phyloP scores from a whole-genome alignment of 2,329 filamentous ascomycete genomes.

The Paecilomyces sp. region DNA sequence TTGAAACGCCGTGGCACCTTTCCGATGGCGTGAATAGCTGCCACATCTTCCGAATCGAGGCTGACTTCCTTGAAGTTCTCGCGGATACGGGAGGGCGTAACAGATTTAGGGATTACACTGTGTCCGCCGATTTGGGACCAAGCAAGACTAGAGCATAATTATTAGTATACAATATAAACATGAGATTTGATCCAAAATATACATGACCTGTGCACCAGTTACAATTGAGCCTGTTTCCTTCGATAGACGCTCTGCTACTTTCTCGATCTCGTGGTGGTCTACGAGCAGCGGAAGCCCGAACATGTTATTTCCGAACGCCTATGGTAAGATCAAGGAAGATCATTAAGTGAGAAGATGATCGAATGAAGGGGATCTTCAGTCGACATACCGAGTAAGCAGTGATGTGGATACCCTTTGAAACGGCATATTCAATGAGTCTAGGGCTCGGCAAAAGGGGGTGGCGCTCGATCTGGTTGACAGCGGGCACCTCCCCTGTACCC shows the following conservation, averaged over 20 bases:
- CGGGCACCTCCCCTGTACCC: conserved; percentile 50
- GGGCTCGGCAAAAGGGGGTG: conserved; percentile 61
- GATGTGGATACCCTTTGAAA: conserved; percentile 52
- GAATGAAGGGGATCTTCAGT: no score
- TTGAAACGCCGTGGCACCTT: conserved; percentile 30
- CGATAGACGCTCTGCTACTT: conserved; percentile 54
- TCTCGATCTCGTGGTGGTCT: conserved; percentile 54
- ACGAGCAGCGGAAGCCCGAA: conserved; percentile 57
- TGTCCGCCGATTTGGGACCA: conserved; percentile 34
- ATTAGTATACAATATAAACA: background rate
- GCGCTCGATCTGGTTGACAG: conserved; percentile 63
- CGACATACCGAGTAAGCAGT: conserved; percentile 54
- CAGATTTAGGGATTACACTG: conserved; percentile 37
- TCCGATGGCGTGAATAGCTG: conserved; percentile 26
- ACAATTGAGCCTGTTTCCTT: conserved; percentile 26
- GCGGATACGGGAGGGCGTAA: conserved; percentile 34
- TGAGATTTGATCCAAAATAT: conserved; percentile 4
- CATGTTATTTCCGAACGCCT: conserved; percentile 52
- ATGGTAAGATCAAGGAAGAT: no score
- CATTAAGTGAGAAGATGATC: no score
- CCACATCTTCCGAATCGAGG: conserved; percentile 22
- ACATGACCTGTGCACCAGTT: conserved; percentile 30
- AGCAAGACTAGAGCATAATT: conserved; percentile 18
- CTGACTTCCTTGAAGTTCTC: conserved; percentile 38
- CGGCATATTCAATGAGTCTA: conserved; percentile 50